Evolutionary conservation across 148 eudicot genomes (phyloP).

Genomic region (Heliosperma pusillum): DNA sequence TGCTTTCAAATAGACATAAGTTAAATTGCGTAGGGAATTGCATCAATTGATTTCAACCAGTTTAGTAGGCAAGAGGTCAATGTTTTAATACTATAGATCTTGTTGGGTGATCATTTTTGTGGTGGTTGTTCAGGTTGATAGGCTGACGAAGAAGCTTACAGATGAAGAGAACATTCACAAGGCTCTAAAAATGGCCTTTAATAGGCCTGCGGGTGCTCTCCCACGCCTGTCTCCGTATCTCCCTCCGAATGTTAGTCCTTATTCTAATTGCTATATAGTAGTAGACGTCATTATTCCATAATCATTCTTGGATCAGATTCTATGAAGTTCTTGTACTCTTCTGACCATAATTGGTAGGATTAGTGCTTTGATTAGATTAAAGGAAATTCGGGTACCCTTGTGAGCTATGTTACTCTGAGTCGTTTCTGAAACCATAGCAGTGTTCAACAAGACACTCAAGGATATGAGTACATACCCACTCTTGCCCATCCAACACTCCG

Average conservation of each 20-base stretch:
- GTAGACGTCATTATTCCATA: background rate
- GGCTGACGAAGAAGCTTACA: slow-evolving; percentile 72
- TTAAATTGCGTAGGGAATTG: too few relatives aligned
- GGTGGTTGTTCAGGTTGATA: slow-evolving; percentile 62
- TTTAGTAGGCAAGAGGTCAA: background rate
- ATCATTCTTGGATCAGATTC: background rate
- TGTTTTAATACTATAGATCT: background rate
- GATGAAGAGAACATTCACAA: slow-evolving; percentile 92
- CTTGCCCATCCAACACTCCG: too few relatives aligned
- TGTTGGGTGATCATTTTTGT: background rate
- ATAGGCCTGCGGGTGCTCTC: slow-evolving; percentile 70
- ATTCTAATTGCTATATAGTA: background rate
- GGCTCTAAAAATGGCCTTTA: slow-evolving; percentile 84
- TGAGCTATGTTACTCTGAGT: background rate
- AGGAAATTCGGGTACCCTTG: background rate
- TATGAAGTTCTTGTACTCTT: background rate
- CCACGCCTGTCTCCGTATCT: slow-evolving; percentile 96
- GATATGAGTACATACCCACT: too few relatives aligned
- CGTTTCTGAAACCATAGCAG: too few relatives aligned
- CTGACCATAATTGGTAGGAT: background rate
- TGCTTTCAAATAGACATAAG: too few relatives aligned
- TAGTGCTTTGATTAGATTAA: background rate
- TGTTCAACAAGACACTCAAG: too few relatives aligned
- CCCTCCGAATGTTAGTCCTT: slow-evolving; percentile 58
- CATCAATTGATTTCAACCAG: too few relatives aligned